Conservation (phyloP, 1,139 yeast genomes). For the Pichia sp. region DNA sequence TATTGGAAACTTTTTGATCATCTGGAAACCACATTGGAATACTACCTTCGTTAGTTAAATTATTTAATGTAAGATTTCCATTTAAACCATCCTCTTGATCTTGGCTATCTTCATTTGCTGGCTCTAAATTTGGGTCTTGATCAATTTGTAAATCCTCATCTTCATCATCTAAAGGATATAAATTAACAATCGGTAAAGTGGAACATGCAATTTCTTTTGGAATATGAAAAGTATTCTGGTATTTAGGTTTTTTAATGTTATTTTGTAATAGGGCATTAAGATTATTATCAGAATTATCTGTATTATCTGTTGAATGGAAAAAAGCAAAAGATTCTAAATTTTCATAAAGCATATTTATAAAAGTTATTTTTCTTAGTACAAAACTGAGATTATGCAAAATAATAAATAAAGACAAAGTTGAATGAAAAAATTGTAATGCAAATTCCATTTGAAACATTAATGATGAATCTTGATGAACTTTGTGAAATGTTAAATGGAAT, state of each 20-base stretch:
- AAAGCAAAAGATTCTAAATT: conserved; percentile 9
- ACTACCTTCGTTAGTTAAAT: conserved; percentile 9
- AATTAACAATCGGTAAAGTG: conserved; percentile 2
- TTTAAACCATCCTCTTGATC: conserved; percentile 8
- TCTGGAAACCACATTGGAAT: conserved; percentile 28
- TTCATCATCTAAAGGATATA: neutral
- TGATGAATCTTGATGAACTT: conserved; percentile 13
- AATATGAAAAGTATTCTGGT: conserved; percentile 5
- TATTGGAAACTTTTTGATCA: conserved; percentile 26
- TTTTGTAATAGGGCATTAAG: neutral
- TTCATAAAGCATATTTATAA: conserved; percentile 19
- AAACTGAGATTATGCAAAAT: conserved; percentile 30
- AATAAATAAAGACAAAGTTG: conserved; percentile 39
- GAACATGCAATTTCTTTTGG: conserved; percentile 10
- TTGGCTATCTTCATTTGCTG: neutral
- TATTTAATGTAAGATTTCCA: neutral
- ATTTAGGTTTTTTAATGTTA: conserved; percentile 1
- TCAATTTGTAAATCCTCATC: conserved; percentile 6
- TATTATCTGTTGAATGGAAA: neutral
- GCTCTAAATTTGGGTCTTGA: neutral
- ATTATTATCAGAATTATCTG: neutral
- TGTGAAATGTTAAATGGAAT: conserved; percentile 21
- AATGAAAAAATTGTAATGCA: conserved; percentile 32
- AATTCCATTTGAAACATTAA: conserved; percentile 23
- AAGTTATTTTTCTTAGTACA: conserved; percentile 26